phyloP scores from a whole-genome alignment of 345 rosid species.

The Angophora floribunda region DNA sequence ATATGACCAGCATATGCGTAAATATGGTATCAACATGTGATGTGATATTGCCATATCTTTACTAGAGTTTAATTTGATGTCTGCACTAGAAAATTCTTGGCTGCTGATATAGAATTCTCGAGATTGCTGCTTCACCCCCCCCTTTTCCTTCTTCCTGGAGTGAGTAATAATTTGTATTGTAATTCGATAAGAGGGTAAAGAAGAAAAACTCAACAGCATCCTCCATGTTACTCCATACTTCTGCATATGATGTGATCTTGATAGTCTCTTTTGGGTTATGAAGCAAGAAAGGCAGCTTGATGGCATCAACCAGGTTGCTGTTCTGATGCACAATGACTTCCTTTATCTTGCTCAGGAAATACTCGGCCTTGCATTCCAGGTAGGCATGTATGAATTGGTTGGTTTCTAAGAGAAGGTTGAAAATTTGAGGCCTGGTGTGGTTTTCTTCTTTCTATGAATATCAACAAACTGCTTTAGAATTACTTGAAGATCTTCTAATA shows the following conservation, averaged over 20 bases:
- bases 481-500: background rate
- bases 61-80: background rate
- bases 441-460: background rate
- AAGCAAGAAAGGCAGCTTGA: slow-evolving; percentile 95
- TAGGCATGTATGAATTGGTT: slow-evolving; percentile 13
- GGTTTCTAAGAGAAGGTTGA: background rate
- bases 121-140: background rate
- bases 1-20: background rate
- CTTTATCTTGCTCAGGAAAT: slow-evolving; percentile 81
- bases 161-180: background rate
- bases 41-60: background rate
- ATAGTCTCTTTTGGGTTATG: slow-evolving; percentile 33
- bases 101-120: background rate
- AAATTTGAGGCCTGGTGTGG: background rate
- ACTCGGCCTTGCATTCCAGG: slow-evolving; percentile 92
- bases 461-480: background rate
- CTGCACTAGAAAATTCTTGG: background rate
- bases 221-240: background rate
- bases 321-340: slow-evolving; percentile 90
- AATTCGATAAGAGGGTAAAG: background rate
- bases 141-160: background rate
- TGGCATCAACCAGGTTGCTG: slow-evolving; percentile 84
- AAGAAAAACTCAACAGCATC: background rate
- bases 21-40: background rate
- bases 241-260: background rate